Percentiles rank a stretch among this genome's conserved stretches.
phyloP scores from a whole-genome alignment of 2,329 filamentous ascomycete genomes.

The Juglanconis juglandina region DNA sequence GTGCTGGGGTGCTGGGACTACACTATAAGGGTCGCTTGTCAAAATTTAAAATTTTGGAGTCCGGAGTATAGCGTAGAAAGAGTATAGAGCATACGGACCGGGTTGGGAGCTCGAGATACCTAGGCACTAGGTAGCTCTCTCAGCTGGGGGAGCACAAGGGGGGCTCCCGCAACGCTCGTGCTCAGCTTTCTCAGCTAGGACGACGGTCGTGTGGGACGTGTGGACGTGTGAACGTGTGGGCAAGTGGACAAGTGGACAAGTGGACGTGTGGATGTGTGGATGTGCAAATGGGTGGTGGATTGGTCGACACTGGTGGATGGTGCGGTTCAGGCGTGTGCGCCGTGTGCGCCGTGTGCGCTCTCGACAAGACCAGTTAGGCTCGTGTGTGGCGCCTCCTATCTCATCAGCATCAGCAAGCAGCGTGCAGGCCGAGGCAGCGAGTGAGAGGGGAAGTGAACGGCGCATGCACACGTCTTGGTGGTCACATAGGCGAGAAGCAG shows the following conservation, averaged over 20 bases:
- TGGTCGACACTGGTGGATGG: too few species aligned
- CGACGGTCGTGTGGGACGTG: not conserved
- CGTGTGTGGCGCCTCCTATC: not conserved
- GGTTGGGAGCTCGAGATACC: conserved; percentile 10
- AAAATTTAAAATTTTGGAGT: not conserved
- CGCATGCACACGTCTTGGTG: not conserved
- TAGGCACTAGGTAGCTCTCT: not conserved
- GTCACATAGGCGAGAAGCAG: not conserved
- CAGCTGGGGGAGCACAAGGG: not conserved
- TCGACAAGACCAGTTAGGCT: not conserved
- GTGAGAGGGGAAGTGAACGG: not conserved
- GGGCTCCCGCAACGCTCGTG: not conserved
- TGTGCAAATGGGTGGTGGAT: too few species aligned
- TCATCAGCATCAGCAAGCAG: not conserved
- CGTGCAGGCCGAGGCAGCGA: not conserved
- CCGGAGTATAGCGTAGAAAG: not conserved
- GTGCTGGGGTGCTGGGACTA: not conserved
- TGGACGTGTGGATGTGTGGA: too few species aligned
- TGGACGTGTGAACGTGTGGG: not conserved
- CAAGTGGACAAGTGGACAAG: too few species aligned
- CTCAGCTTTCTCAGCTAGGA: not conserved
- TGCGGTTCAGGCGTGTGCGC: too few species aligned
- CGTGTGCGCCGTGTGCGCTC: not conserved
- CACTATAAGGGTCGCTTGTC: not conserved
- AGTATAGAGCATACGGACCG: not conserved